Percentiles rank a stretch among this genome's conserved stretches.
Evolutionary conservation across 768 basidiomycete species (phyloP).

Genomic region (Panaeolus papilionaceus): DNA sequence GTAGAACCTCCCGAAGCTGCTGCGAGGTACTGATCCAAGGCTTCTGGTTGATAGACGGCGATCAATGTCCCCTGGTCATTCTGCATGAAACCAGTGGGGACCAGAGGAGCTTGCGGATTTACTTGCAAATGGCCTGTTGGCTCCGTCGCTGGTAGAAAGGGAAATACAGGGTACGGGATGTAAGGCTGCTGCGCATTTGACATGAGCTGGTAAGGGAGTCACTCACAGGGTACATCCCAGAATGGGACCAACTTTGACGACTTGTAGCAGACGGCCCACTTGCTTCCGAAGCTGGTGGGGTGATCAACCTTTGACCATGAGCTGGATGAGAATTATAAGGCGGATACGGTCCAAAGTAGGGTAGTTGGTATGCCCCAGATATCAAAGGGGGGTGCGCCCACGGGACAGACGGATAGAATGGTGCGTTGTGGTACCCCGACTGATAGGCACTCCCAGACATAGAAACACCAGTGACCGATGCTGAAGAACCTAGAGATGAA

Average conservation of each 20-base stretch:
- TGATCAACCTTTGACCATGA: conserved; percentile 30
- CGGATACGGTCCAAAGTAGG: conserved; percentile 53
- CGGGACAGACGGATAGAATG: conserved; percentile 51
- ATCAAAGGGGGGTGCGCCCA: conserved; percentile 51
- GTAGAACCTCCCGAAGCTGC: conserved; percentile 38
- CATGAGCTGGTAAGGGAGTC: conserved; percentile 1
- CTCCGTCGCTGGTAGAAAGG: conserved; percentile 41
- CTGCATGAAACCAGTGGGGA: conserved; percentile 73
- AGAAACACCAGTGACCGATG: conserved; percentile 33
- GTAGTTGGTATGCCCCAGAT: conserved; percentile 38
- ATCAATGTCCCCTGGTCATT: conserved; percentile 76
- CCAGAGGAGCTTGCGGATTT: conserved; percentile 57
- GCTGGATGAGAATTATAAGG: conserved; percentile 45
- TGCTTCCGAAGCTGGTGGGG: conserved; percentile 44
- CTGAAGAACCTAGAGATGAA: conserved; percentile 36
- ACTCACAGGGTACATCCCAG: conserved; percentile 56
- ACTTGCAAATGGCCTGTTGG: conserved; percentile 33
- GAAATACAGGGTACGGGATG: conserved; percentile 52
- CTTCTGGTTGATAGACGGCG: conserved; percentile 74
- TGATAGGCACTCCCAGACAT: conserved; percentile 32
- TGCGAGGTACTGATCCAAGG: conserved; percentile 72
- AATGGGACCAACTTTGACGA: conserved; percentile 44
- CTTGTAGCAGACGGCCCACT: conserved; percentile 37
- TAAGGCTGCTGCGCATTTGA: conserved; percentile 43
- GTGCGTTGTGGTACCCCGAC: conserved; percentile 47